Percentiles rank a stretch among this genome's conserved stretches.
Evolutionary conservation across 1,284 basidiomycete genomes (phyloP).

Genomic region (Rhodotorula sp.): DNA sequence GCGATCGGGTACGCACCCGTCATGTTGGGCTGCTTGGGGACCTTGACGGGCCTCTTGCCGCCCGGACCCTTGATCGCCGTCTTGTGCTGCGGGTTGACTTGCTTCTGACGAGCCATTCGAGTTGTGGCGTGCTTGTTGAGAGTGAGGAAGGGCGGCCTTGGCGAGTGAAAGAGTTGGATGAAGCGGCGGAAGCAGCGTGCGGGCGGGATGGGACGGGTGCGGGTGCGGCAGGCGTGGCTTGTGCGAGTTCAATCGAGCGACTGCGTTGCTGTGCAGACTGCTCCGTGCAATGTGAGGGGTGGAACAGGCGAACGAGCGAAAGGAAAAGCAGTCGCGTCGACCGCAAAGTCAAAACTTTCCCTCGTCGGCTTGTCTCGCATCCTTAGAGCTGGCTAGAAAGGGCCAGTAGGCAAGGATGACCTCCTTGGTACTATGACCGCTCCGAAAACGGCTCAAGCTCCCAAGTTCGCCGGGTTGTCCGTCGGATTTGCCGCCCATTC

Average conservation of each 20-base stretch:
- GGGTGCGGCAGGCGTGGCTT: no score
- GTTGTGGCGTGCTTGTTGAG: background rate
- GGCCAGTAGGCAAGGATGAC: no score
- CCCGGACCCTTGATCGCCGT: background rate
- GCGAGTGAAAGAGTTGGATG: no score
- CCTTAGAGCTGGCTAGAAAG: background rate
- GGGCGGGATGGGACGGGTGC: background rate
- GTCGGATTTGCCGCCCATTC: no score
- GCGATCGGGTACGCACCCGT: background rate
- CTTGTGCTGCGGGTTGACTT: background rate
- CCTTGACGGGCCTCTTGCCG: background rate
- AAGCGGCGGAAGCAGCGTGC: no score
- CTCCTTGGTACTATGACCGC: no score
- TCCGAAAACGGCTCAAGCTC: no score
- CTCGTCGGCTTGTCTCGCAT: background rate
- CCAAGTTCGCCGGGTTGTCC: no score
- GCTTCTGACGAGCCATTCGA: slow-evolving; percentile 1
- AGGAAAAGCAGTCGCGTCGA: background rate
- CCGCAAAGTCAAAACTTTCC: background rate
- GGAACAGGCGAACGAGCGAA: background rate
- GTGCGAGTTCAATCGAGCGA: background rate
- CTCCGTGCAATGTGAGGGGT: background rate
- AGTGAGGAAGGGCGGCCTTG: no score
- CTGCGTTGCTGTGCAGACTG: background rate
- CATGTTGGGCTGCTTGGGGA: background rate